Evolutionary conservation across 2,329 filamentous ascomycete genomes (phyloP).

Genomic region (Phoma sp.): DNA sequence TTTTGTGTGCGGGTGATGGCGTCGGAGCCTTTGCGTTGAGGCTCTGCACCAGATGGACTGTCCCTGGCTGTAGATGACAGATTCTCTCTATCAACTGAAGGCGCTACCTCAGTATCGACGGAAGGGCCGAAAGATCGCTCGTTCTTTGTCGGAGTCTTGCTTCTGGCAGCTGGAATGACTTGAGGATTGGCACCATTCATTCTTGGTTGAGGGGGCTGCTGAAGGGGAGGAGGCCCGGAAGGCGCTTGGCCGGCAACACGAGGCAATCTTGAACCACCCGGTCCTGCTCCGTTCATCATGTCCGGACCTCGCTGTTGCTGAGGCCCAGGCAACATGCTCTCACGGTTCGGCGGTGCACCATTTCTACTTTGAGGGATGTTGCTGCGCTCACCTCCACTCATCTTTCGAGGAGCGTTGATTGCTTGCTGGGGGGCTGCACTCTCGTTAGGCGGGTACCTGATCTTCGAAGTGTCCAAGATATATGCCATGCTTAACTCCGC

Average conservation of each 20-base stretch:
- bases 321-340: slow-evolving; percentile 49
- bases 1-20: slow-evolving; percentile 38
- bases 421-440: slow-evolving; percentile 41
- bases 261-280: slow-evolving; percentile 63
- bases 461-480: slow-evolving; percentile 92
- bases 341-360: slow-evolving; percentile 47
- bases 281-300: slow-evolving; percentile 33
- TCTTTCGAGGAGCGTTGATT: slow-evolving; percentile 49
- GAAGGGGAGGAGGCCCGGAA: slow-evolving; percentile 68
- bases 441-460: slow-evolving; percentile 87
- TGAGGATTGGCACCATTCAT: slow-evolving; percentile 47
- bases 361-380: slow-evolving; percentile 47
- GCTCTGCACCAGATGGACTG: slow-evolving; percentile 35
- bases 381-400: slow-evolving; percentile 55
- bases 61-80: slow-evolving; percentile 55
- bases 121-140: slow-evolving; percentile 54
- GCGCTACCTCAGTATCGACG: slow-evolving; percentile 49
- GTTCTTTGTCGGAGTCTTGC: slow-evolving; percentile 59
- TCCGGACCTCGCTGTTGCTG: slow-evolving; percentile 46
- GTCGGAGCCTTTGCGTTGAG: slow-evolving; percentile 41
- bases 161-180: slow-evolving; percentile 38
- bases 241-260: slow-evolving; percentile 65
- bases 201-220: slow-evolving; percentile 65
- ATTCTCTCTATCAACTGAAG: slow-evolving; percentile 55
- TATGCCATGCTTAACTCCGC: slow-evolving; percentile 89